Conservation (phyloP, 805 yeast genomes). For the Blastobotrys attinorum region DNA sequence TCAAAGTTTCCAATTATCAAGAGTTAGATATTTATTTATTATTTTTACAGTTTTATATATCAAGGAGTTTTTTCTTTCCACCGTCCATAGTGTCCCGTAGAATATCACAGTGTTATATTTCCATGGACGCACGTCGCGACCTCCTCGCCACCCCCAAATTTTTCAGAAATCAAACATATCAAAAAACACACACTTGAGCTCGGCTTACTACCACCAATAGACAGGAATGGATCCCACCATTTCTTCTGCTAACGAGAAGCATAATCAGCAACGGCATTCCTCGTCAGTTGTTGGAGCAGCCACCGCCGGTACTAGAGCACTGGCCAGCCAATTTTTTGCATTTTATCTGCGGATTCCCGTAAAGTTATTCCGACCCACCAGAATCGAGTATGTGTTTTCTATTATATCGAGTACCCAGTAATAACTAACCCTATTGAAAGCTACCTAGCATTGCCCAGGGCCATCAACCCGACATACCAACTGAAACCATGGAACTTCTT, state of each 20-base stretch:
- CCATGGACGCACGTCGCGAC: no score
- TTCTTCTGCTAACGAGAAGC: no score
- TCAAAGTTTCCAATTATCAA: not conserved
- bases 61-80: not conserved
- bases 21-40: not conserved
- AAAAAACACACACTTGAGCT: no score
- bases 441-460: constrained; percentile 28
- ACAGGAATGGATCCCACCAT: no score
- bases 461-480: constrained; percentile 25
- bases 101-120: no score
- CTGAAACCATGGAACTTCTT: constrained; percentile 34
- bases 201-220: no score
- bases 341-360: constrained; percentile 75
- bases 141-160: no score
- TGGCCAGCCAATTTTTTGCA: constrained; percentile 69
- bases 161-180: no score
- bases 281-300: constrained; percentile 56
- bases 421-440: constrained; percentile 36
- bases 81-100: no score
- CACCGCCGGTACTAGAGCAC: constrained; percentile 80
- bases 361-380: constrained; percentile 80
- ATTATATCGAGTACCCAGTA: constrained; percentile 28
- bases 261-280: not conserved
- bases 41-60: not conserved
- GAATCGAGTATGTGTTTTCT: constrained; percentile 58